Conservation (phyloP, 2,329 filamentous ascomycete species). For the Sarocladium oryzae region DNA sequence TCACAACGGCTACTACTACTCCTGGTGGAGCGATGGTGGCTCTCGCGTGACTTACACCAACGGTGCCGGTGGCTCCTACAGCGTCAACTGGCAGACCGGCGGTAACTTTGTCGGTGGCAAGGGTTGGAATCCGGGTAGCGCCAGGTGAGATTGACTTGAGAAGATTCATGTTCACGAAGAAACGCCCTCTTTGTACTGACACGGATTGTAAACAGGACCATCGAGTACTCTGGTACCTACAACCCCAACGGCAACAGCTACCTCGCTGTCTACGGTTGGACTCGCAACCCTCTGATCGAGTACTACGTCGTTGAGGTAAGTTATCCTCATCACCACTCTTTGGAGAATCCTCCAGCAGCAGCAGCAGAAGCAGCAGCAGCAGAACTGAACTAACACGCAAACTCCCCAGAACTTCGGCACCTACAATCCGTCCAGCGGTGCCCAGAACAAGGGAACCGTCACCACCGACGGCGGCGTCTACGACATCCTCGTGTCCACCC, state of each 20-base stretch:
- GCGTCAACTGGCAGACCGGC: constrained; percentile 34
- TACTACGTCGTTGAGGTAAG: constrained; percentile 24
- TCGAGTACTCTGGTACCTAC: constrained; percentile 31
- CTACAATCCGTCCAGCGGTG: constrained; percentile 29
- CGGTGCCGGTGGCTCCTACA: constrained; percentile 35
- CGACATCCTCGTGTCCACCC: constrained; percentile 28
- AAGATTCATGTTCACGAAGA: no score
- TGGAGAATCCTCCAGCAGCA: background rate
- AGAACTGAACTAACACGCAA: constrained; percentile 9
- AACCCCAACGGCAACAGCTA: constrained; percentile 22
- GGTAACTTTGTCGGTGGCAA: constrained; percentile 53
- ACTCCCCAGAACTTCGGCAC: constrained; percentile 31
- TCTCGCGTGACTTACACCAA: constrained; percentile 39
- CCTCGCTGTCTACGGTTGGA: constrained; percentile 30
- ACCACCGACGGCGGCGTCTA: constrained; percentile 30
- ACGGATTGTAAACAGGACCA: no score
- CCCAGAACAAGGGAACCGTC: constrained; percentile 26
- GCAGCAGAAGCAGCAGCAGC: no score
- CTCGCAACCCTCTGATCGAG: constrained; percentile 24
- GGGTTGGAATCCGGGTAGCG: constrained; percentile 48
- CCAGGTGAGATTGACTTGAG: constrained; percentile 30
- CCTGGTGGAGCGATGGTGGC: constrained; percentile 41
- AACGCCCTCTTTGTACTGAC: no score
- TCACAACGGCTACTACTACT: constrained; percentile 40
- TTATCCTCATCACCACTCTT: no score